A percentile compares a stretch with the other conserved stretches of the same genome.
These are phyloP conservation scores for Holtermanniella nyarrowii DNA, from an alignment of 768 basidiomycete genomes.

Conservation along the genomic window DNA sequence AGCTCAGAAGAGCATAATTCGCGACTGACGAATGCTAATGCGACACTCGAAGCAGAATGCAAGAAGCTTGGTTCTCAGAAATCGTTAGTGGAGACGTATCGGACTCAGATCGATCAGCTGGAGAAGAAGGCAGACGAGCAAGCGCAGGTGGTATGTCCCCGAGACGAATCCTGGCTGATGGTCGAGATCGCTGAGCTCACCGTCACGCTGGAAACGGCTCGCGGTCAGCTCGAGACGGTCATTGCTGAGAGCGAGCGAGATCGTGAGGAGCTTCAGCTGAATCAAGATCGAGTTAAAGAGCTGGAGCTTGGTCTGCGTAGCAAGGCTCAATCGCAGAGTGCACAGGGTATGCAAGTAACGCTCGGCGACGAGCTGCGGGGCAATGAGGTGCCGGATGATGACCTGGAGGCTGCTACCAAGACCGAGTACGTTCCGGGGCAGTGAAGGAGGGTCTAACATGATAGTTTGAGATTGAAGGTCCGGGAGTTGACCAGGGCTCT, in stretches of 20 bases:
- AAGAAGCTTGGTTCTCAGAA: slow-evolving; percentile 75
- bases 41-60: slow-evolving; percentile 83
- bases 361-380: slow-evolving; percentile 78
- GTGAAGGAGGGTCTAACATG: not conserved
- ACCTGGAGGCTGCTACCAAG: slow-evolving; percentile 70
- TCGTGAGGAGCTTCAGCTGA: slow-evolving; percentile 72
- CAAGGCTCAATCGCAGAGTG: slow-evolving; percentile 4
- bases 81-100: slow-evolving; percentile 85
- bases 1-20: slow-evolving; percentile 87
- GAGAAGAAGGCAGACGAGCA: slow-evolving; percentile 52
- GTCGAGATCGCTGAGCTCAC: slow-evolving; percentile 55
- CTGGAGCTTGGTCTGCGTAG: slow-evolving; percentile 57
- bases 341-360: slow-evolving; percentile 45
- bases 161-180: not conserved
- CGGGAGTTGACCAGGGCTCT: slow-evolving; percentile 72
- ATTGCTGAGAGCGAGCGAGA: slow-evolving; percentile 59
- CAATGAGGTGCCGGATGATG: slow-evolving; percentile 50
- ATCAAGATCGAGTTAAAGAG: slow-evolving; percentile 82
- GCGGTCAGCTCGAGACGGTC: slow-evolving; percentile 8
- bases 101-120: slow-evolving; percentile 68
- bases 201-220: slow-evolving; percentile 53
- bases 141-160: slow-evolving; percentile 9
- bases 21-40: slow-evolving; percentile 79
- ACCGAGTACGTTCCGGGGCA: slow-evolving; percentile 9
- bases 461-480: slow-evolving; percentile 71